phyloP scores from a whole-genome alignment of 306 rosid species.

The Castanea sativa region DNA sequence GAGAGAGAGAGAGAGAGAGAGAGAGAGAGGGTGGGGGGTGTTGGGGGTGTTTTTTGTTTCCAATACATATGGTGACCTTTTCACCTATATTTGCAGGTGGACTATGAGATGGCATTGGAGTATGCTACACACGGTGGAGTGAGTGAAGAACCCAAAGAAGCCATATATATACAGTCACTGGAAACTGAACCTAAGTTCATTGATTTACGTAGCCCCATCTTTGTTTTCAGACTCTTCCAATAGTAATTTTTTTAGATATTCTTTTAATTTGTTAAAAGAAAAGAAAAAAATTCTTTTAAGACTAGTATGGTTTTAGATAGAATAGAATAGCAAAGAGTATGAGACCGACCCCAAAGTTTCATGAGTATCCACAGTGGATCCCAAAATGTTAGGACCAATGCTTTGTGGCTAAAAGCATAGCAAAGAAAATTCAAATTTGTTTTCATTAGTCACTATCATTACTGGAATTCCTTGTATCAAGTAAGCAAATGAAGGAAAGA shows the following conservation, averaged over 20 bases:
- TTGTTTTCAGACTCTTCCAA: slow-evolving; percentile 63
- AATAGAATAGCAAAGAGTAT: no score
- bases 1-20: slow-evolving; percentile 1
- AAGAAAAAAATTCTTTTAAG: not conserved
- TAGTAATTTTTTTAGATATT: slow-evolving; percentile 24
- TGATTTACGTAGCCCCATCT: slow-evolving; percentile 57
- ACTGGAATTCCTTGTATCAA: not conserved
- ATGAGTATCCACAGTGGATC: no score
- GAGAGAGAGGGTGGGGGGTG: not conserved
- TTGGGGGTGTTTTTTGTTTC: no score
- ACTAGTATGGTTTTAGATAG: no score
- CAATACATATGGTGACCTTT: not conserved
- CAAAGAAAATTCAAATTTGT: not conserved
- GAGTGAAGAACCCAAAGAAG: slow-evolving; percentile 85
- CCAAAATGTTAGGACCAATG: no score
- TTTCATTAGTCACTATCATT: not conserved
- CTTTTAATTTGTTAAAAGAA: not conserved
- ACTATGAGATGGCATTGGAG: slow-evolving; percentile 94
- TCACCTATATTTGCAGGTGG: slow-evolving; percentile 57
- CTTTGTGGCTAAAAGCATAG: no score
- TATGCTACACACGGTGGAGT: slow-evolving; percentile 93
- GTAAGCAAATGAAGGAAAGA: not conserved
- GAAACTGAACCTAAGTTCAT: slow-evolving; percentile 56
- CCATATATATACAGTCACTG: slow-evolving; percentile 56
- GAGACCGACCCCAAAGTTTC: no score